Percentiles rank a stretch among this genome's conserved stretches.
phyloP scores from a whole-genome alignment of 345 rosid genomes.

The Arabidopsis arenosa region DNA sequence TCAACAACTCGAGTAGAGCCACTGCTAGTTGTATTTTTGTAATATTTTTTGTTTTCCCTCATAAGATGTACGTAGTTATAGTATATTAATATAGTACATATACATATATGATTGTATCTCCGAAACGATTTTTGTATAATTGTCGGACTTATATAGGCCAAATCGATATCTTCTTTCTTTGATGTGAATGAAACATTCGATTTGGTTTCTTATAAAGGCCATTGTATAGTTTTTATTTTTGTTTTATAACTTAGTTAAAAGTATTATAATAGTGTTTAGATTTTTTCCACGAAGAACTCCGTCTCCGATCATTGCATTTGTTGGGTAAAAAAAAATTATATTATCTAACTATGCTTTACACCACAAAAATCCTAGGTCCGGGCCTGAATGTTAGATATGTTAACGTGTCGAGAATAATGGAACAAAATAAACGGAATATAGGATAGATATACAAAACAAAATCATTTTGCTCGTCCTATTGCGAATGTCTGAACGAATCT shows the following conservation, averaged over 20 bases:
- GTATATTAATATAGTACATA: background rate
- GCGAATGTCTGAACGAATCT: conserved; percentile 37
- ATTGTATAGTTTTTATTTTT: no score
- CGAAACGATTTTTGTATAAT: conserved; percentile 27
- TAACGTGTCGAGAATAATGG: conserved; percentile 33
- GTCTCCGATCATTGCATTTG: no score
- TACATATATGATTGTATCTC: conserved; percentile 6
- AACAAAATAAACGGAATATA: conserved; percentile 23
- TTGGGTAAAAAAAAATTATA: no score
- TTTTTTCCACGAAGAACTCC: no score
- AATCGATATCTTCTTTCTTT: background rate
- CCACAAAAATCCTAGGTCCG: no score
- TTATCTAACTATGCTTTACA: no score
- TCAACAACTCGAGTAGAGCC: conserved; percentile 30
- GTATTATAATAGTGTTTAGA: no score
- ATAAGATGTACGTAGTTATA: conserved; percentile 28
- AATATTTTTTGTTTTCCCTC: conserved; percentile 14
- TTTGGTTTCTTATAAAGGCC: conserved; percentile 17
- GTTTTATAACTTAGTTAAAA: no score
- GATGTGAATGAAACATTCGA: conserved; percentile 19
- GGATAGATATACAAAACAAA: conserved; percentile 18
- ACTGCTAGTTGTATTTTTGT: conserved; percentile 31
- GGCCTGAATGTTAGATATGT: background rate
- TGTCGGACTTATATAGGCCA: conserved; percentile 18
- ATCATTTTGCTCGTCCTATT: conserved; percentile 34